Evolutionary conservation across 1,284 basidiomycete species (phyloP), one percentile per base, ranked within the genome.

Genomic region (Schizophyllum amplum): DNA sequence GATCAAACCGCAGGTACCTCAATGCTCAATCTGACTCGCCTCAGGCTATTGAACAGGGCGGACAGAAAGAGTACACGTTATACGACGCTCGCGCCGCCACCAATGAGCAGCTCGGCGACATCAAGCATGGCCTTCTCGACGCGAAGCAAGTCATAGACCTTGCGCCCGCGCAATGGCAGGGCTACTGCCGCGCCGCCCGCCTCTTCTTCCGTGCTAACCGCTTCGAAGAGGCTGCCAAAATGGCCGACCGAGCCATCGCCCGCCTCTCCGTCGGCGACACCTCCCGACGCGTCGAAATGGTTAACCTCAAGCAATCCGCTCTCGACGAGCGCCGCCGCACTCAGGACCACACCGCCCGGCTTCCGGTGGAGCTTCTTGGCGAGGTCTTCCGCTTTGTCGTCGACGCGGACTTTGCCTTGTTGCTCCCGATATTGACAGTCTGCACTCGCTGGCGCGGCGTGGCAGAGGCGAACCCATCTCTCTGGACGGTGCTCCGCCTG

Each of bases 1-100:
- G 17, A 17, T 17, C 33, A 13, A 13, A 13, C 33, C 33, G 17
- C 33, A 13, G 33, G 17, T 17, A n/a, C 7, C 7, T 53, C n/a
- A 49, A 51, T 24, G 42, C 5, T 27, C 2, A 15, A 47, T 13
- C 33, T 4, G 33, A 42, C 33, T 9, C 7, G 2, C 7, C 5
- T 51, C 56, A 87, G 86, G 81, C 84, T 5, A 72, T 82, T 24
- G 68, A 67, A 25, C 61, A 70, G 11, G 71, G 69, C 23, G 75
- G 77, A 13, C 69, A 71, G n/a, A 67, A 69, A 13, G 71, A 75
- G 51, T 75, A 74, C 65, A 69, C 72, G 25, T 68, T 86, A 17
- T 86, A 81, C 57, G 88, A 91, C 63, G 86, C 86, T 24, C 81
- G 89, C 22, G 85, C 88, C 1, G 83, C 83, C 0, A 77, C 80